Evolutionary conservation across 2,329 filamentous ascomycete species (phyloP).

Genomic region (Colletotrichum echinochloae): DNA sequence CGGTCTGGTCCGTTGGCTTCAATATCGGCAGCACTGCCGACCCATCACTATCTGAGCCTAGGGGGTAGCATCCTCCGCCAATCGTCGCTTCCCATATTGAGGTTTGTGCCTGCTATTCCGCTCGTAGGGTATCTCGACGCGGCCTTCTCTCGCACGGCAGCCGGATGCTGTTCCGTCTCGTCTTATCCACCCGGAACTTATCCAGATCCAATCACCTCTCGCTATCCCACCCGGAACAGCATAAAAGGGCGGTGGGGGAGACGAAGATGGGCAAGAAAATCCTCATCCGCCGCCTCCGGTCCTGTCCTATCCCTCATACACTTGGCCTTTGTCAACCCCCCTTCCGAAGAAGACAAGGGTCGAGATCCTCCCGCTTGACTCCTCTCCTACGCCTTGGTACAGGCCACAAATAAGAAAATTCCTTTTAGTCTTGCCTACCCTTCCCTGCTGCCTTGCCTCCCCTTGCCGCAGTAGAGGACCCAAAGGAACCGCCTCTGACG

Average conservation of each 20-base stretch:
- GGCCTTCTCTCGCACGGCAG: neutral
- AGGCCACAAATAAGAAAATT: neutral
- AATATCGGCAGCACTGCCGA: neutral
- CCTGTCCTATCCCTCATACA: neutral
- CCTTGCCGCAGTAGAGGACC: constrained; percentile 1
- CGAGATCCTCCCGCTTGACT: constrained; percentile 35
- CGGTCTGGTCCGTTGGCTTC: neutral
- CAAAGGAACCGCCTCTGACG: neutral
- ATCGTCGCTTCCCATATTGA: neutral
- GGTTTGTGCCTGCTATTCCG: neutral
- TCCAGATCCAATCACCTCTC: neutral
- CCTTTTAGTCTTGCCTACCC: neutral
- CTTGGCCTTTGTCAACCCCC: neutral
- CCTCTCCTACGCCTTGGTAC: constrained; percentile 26
- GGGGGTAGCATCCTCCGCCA: neutral
- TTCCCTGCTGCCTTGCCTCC: neutral
- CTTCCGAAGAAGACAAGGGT: constrained; percentile 22
- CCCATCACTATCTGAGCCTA: neutral
- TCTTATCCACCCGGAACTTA: neutral
- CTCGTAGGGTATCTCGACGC: too few relatives aligned
- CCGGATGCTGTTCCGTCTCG: neutral
- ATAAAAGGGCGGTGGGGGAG: neutral
- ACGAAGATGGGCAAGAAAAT: neutral
- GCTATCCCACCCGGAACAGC: too few relatives aligned
- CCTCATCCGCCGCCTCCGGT: neutral